A percentile compares a stretch with the other conserved stretches of the same genome.
Evolutionary conservation across 345 rosid species (phyloP).

Genomic region (Citrus cavaleriei): DNA sequence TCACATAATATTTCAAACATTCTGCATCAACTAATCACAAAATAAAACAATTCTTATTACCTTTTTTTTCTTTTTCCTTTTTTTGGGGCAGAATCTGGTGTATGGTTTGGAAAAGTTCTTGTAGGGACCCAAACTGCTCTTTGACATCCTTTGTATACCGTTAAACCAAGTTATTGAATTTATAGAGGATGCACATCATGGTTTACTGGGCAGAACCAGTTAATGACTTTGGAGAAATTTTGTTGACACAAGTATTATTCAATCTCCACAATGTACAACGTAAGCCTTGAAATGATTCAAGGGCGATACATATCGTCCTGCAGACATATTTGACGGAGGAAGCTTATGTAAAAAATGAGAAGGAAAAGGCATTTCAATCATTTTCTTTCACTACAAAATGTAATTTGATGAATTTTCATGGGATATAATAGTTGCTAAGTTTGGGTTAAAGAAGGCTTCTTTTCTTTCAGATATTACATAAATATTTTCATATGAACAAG

Average conservation of each 20-base stretch:
- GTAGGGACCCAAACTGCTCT: slow-evolving; percentile 27
- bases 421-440: neutral
- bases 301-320: slow-evolving; percentile 9
- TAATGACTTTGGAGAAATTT: slow-evolving; percentile 64
- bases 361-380: neutral
- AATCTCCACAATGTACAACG: neutral
- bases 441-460: neutral
- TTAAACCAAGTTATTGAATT: neutral
- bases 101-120: slow-evolving; percentile 84
- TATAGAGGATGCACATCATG: neutral
- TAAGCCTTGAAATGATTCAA: neutral
- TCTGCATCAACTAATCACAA: slow-evolving; percentile 14
- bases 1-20: neutral
- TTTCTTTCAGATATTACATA: neutral
- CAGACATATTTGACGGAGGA: slow-evolving; percentile 1
- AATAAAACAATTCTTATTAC: slow-evolving; percentile 8
- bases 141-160: neutral
- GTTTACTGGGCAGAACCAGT: slow-evolving; percentile 52
- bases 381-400: neutral
- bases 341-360: neutral
- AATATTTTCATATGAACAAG: neutral
- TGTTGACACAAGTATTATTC: slow-evolving; percentile 31
- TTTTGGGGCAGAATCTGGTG: slow-evolving; percentile 64
- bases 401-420: neutral
- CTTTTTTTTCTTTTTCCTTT: neutral